These are phyloP conservation scores for Sugiyamaella lignohabitans DNA, from an alignment of 805 yeast genomes.

Conservation along the genomic window DNA sequence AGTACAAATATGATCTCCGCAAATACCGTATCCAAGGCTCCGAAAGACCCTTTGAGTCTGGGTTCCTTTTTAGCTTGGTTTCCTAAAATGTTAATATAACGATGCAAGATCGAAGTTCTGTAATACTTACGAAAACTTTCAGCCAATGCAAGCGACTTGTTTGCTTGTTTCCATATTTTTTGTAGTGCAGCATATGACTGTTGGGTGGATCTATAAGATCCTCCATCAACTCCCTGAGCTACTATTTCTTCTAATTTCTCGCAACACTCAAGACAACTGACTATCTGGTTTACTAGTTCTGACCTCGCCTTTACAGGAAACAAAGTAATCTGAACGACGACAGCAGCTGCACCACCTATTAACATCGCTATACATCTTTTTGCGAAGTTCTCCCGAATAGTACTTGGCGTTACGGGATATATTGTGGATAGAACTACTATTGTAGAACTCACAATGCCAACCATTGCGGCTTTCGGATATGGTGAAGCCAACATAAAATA, in stretches of 20 bases:
- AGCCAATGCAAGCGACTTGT: conserved; percentile 37
- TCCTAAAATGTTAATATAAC: conserved; percentile 22
- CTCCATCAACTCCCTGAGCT: conserved; percentile 37
- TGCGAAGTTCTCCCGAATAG: conserved; percentile 40
- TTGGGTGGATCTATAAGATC: conserved; percentile 26
- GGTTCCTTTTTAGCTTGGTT: conserved; percentile 36
- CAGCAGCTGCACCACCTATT: conserved; percentile 44
- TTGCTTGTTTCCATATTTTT: conserved; percentile 34
- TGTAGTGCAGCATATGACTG: conserved; percentile 31
- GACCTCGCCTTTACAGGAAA: conserved; percentile 45
- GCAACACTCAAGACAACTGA: conserved; percentile 36
- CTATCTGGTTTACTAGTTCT: conserved; percentile 38
- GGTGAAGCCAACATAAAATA: conserved; percentile 42
- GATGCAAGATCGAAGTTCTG: neutral
- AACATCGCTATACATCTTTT: conserved; percentile 46
- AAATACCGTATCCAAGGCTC: conserved; percentile 36
- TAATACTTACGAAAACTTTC: conserved; percentile 26
- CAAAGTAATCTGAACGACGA: conserved; percentile 39
- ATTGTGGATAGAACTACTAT: conserved; percentile 43
- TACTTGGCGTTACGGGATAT: conserved; percentile 35
- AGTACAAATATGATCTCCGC: conserved; percentile 41
- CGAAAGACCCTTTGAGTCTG: conserved; percentile 41
- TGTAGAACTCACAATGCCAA: conserved; percentile 42
- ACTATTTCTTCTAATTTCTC: conserved; percentile 36
- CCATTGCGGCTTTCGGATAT: conserved; percentile 46